Base-by-base conservation (phyloP, 208 protist species). In the Tritrichomonas foetus region DNA sequence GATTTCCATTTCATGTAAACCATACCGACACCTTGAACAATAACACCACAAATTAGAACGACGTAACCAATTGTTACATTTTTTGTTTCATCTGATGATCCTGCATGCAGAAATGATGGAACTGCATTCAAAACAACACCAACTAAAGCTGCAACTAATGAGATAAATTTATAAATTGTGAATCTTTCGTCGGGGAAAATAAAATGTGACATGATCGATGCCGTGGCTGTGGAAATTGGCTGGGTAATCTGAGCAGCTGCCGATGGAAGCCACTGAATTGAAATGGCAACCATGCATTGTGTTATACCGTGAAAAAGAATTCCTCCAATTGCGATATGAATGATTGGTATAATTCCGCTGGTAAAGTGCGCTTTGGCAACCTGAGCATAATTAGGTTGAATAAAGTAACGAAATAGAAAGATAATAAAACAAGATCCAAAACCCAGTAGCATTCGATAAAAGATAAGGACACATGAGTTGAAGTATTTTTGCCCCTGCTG, bases 1-100 rank as follows among this genome's bases (percentile, higher is more conserved):
- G 74, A 20, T 39, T 82, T 82, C 74, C 74, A 82, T 39, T 82
- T 82, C 74, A 82, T 82, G 16, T 47, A 30, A 30, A 82, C 74
- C 22, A 39, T 30, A 30, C 33, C 74, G 74, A 82, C 33, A 82
- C 74, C 74, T 30, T 47, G 41, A 39, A 14, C 33, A 22, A 39
- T 39, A 25, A 82, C 74, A 50, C 39, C 74, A n/a, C 47, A 3
- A 39, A 82, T 20, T 8, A 82, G 33, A 20, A 82, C 1, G 30
- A 50, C 74, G 14, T 39, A 82, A 49, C 74, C 74, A 82, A 82
- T 30, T 3, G 74, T 20, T 30, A 27, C 41, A 82, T 82, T n/a
- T 49, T 39, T 39, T 33, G 41, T 39, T 16, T 13, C 74, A 47
- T 30, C 5, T 25, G 8, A 14, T 3, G 33, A 30, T 0, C 33